These are phyloP conservation scores for Lepidium sativum DNA, from an alignment of 345 rosid species.

Conservation along the genomic window DNA sequence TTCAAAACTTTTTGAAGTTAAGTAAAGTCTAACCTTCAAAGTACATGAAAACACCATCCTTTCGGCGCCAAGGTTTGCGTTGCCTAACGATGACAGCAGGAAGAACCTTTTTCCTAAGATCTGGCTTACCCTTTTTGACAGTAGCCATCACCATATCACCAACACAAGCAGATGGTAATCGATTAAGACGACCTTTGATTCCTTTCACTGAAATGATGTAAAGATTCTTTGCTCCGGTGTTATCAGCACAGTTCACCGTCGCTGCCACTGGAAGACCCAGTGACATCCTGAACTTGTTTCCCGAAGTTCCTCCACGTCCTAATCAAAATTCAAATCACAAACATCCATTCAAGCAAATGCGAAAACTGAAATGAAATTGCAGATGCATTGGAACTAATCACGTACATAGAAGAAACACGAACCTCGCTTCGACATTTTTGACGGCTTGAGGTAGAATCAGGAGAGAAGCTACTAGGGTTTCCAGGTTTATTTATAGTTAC, in stretches of 20 bases:
- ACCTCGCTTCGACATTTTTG: slow-evolving; percentile 95
- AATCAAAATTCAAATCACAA: not conserved
- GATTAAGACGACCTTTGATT: slow-evolving; percentile 86
- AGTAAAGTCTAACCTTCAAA: slow-evolving; percentile 54
- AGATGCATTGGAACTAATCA: not conserved
- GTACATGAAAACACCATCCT: slow-evolving; percentile 97
- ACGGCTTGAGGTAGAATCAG: slow-evolving; percentile 23
- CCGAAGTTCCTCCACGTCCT: slow-evolving; percentile 96
- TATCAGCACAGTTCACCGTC: slow-evolving; percentile 94
- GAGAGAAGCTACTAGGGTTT: not conserved
- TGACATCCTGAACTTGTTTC: slow-evolving; percentile 96
- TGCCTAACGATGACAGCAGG: slow-evolving; percentile 95
- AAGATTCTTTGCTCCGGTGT: slow-evolving; percentile 93
- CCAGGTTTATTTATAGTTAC: not conserved
- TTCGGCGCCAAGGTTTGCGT: slow-evolving; percentile 97
- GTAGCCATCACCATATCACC: slow-evolving; percentile 99
- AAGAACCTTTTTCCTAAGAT: slow-evolving; percentile 88
- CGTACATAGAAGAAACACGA: not conserved
- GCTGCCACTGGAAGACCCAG: slow-evolving; percentile 99
- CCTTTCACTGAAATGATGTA: slow-evolving; percentile 94
- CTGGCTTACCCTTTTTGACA: slow-evolving; percentile 94
- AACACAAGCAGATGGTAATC: slow-evolving; percentile 87
- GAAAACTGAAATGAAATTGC: not conserved
- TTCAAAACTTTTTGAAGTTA: not conserved
- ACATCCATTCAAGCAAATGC: not conserved